Evolutionary conservation across 2,329 filamentous ascomycete species (phyloP).

Genomic region (Diaporthe caulivora): DNA sequence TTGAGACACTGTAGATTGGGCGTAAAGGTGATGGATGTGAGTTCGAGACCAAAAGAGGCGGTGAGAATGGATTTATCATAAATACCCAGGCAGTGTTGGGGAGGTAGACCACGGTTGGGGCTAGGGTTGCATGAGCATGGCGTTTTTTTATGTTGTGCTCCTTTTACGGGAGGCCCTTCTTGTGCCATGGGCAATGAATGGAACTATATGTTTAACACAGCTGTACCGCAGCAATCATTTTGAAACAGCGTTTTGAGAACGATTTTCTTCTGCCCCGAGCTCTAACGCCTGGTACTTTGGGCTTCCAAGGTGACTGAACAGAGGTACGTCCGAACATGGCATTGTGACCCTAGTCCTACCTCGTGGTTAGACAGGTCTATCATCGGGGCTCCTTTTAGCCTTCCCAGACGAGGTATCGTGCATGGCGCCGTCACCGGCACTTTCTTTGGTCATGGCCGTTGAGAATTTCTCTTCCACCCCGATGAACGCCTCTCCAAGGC

Average conservation of each 20-base stretch:
- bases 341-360: neutral
- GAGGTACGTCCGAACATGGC: neutral
- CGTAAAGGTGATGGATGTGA: neutral
- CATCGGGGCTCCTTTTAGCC: neutral
- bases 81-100: conserved; percentile 38
- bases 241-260: no score
- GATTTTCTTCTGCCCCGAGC: no score
- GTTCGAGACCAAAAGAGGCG: neutral
- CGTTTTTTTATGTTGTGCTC: conserved; percentile 42
- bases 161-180: conserved; percentile 28
- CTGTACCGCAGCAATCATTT: neutral
- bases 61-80: conserved; percentile 34
- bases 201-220: conserved; percentile 17
- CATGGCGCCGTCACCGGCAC: no score
- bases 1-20: conserved; percentile 33
- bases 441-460: no score
- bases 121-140: conserved; percentile 48
- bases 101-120: conserved; percentile 17
- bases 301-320: neutral
- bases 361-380: neutral
- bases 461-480: no score
- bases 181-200: conserved; percentile 27
- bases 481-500: no score
- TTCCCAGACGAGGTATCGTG: neutral
- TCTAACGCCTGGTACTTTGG: neutral